Conservation (phyloP, 1,284 basidiomycete genomes). For the Irpex sp. region DNA sequence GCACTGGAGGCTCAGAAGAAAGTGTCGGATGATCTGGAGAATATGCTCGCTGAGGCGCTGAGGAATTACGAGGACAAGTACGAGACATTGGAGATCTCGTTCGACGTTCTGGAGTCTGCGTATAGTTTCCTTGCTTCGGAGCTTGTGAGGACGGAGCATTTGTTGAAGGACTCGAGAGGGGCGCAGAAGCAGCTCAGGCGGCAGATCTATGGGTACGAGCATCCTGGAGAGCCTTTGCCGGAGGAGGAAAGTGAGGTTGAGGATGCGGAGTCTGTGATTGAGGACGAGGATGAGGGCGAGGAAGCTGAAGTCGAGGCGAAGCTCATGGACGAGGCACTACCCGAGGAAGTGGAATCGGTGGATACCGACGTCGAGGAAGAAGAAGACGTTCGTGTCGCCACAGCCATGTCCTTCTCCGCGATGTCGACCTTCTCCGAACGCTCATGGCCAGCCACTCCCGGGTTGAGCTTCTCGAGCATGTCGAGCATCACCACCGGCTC, state of each 20-base stretch:
- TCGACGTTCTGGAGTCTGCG: conserved; percentile 12
- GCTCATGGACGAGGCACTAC: background rate
- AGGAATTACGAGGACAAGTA: conserved; percentile 6
- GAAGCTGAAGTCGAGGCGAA: background rate
- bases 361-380: background rate
- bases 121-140: conserved; percentile 12
- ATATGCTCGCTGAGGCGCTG: conserved; percentile 7
- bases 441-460: conserved; percentile 12
- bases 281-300: background rate
- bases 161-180: background rate
- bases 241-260: background rate
- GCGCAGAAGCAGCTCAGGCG: background rate
- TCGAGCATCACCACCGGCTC: background rate
- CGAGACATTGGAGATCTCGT: conserved; percentile 14
- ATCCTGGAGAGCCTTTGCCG: background rate
- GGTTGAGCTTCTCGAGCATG: conserved; percentile 3
- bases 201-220: background rate
- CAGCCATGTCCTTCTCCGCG: background rate
- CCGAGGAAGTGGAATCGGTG: background rate
- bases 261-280: background rate
- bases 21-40: conserved; percentile 9
- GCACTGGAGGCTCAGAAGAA: conserved; percentile 8
- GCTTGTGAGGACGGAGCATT: conserved; percentile 7
- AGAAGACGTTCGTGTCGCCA: background rate
- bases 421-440: conserved; percentile 2